A percentile compares a stretch with the other conserved stretches of the same genome.
phyloP scores from a whole-genome alignment of 805 yeast genomes.

The Kluyveromyces starmeri region DNA sequence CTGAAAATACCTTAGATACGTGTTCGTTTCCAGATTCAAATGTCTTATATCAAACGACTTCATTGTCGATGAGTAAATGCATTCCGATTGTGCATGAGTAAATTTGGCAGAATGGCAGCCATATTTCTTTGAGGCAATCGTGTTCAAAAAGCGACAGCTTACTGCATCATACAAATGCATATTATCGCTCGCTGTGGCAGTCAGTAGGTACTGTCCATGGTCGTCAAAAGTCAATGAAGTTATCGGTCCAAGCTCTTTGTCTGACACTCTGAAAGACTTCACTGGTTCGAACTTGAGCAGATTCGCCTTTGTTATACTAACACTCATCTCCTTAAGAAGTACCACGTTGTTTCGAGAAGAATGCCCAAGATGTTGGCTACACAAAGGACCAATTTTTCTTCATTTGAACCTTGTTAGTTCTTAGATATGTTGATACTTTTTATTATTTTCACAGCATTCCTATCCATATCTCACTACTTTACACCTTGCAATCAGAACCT shows the following conservation, averaged over 20 bases:
- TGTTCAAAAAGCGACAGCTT: constrained; percentile 57
- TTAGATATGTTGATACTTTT: no score
- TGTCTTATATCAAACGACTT: constrained; percentile 70
- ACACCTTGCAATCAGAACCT: no score
- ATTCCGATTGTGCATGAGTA: constrained; percentile 61
- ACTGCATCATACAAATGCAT: constrained; percentile 77
- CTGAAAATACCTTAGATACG: constrained; percentile 72
- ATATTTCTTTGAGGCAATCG: constrained; percentile 77
- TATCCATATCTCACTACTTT: no score
- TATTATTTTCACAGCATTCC: no score
- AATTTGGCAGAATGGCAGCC: constrained; percentile 85
- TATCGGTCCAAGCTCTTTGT: constrained; percentile 42
- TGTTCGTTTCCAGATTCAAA: constrained; percentile 66
- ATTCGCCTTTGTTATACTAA: constrained; percentile 22
- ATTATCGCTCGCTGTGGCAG: constrained; percentile 73
- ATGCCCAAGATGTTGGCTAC: no score
- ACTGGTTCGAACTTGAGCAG: constrained; percentile 29
- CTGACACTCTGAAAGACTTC: constrained; percentile 45
- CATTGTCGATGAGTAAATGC: constrained; percentile 78
- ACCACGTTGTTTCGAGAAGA: no score
- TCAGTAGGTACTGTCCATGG: constrained; percentile 65
- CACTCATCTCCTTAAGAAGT: no score
- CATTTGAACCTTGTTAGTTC: no score
- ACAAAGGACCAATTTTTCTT: no score
- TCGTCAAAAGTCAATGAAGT: constrained; percentile 76